These are phyloP conservation scores for Lizanozyma gosingica DNA, from an alignment of 1,139 yeast genomes.

Conservation along the genomic window DNA sequence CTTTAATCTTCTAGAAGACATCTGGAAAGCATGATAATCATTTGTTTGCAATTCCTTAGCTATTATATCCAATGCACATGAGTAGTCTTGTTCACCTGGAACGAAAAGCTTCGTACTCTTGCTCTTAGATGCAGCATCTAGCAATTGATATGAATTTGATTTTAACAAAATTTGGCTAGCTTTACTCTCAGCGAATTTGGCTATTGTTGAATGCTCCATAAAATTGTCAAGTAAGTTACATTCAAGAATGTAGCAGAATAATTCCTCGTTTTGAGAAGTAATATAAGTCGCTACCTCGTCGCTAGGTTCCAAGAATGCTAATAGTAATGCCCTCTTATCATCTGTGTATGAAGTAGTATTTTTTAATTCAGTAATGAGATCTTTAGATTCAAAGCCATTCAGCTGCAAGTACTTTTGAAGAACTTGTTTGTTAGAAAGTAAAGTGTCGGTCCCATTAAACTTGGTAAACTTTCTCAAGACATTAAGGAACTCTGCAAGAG, in stretches of 20 bases:
- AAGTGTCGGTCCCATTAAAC: constrained; percentile 28
- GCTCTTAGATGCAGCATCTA: background rate
- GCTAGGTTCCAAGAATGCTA: background rate
- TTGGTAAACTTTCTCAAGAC: constrained; percentile 32
- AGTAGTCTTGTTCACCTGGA: background rate
- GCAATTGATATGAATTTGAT: background rate
- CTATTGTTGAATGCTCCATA: background rate
- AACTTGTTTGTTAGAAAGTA: constrained; percentile 23
- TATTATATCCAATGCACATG: constrained; percentile 9
- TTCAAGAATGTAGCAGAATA: background rate
- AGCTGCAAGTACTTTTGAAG: constrained; percentile 13
- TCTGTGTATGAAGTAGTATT: background rate
- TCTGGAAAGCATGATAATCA: constrained; percentile 17
- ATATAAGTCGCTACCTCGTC: background rate
- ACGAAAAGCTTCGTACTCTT: background rate
- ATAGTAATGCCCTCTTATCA: background rate
- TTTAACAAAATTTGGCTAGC: background rate
- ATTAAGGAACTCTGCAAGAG: constrained; percentile 17
- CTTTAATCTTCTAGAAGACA: background rate
- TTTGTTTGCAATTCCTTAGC: constrained; percentile 17
- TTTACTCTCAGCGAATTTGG: background rate
- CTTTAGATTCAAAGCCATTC: constrained; percentile 3
- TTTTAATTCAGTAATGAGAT: background rate
- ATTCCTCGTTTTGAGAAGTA: background rate
- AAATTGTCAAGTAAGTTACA: background rate